These are phyloP conservation scores for Endothia cerciana DNA, from an alignment of 2,329 filamentous ascomycete species.

Conservation along the genomic window DNA sequence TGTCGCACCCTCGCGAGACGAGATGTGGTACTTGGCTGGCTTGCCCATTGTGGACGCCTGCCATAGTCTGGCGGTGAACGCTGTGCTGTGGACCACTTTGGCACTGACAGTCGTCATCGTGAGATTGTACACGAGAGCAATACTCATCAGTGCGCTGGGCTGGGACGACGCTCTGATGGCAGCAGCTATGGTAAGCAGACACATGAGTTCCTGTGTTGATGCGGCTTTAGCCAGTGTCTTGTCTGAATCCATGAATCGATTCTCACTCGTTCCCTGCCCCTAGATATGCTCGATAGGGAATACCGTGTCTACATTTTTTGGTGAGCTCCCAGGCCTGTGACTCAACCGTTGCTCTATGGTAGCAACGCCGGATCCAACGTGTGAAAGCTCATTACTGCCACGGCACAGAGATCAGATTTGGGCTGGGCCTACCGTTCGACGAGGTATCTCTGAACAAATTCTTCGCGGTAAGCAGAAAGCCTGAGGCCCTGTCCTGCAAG, in stretches of 20 bases:
- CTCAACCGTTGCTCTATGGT: not conserved
- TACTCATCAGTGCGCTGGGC: conserved; percentile 31
- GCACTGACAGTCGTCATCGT: conserved; percentile 31
- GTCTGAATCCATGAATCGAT: not conserved
- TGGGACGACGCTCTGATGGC: conserved; percentile 32
- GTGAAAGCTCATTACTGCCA: not conserved
- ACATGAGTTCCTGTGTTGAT: not conserved
- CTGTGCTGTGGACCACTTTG: conserved; percentile 31
- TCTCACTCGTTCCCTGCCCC: not conserved
- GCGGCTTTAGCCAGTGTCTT: not conserved
- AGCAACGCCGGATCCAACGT: not conserved
- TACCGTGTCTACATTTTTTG: conserved; percentile 28
- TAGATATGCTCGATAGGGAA: conserved; percentile 31
- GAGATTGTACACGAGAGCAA: conserved; percentile 29
- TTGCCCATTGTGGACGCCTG: conserved; percentile 26
- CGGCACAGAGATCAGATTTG: conserved; percentile 33
- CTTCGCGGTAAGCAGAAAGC: conserved; percentile 26
- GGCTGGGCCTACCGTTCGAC: conserved; percentile 29
- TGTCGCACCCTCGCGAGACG: not conserved
- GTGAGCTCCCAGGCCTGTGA: conserved; percentile 24
- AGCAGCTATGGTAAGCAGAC: conserved; percentile 29
- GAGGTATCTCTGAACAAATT: conserved; percentile 9
- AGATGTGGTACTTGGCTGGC: conserved; percentile 27
- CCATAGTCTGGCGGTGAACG: conserved; percentile 27
- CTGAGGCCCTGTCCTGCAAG: not conserved